Base-by-base conservation (phyloP, 192 early-diverging fungal genomes). In the Anaeromyces robustus region DNA sequence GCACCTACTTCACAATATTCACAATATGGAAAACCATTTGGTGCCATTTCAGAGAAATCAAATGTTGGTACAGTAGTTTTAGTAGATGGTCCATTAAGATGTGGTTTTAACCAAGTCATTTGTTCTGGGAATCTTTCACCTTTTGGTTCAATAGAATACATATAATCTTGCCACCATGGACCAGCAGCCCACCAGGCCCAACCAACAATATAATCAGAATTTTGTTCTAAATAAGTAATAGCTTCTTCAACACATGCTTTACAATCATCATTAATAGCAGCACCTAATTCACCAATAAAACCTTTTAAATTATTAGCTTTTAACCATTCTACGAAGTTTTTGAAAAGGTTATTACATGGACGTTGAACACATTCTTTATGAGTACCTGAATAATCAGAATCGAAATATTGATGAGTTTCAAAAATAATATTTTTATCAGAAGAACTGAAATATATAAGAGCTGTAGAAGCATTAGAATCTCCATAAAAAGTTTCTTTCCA, bases 321-420 rank as follows among this genome's bases (percentile, higher is more conserved):
- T n/a, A 77, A 68, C 85, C 84, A 86, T 28, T 29, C 52, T 30
- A 84, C 83, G 12, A 82, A 43, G 9, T 28, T 29, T 29, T 14
- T n/a, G 11, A 86, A 78, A n/a, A 30, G 77, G 39, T 52, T 52
- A 6, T 52, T 52, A 52, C 43, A 52, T 22, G 43, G 43, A 29
- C 77, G 82, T 43, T 77, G 81, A 32, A 83, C 30, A 77, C 22
- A 80, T 78, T 79, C 37, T 82, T 83, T 19, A 41, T 78, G 78
- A 41, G 78, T 78, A 34, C 78, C 78, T 4, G 78, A 78, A 41
- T 78, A 78, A 78, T 80, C 81, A 29, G 30, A 30, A 81, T 85
- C 84, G 34, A 85, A 79, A 78, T 85, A 85, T 78, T 85, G 84
- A 81, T 85, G 84, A 34, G 81, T 68, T 31, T 85, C 84, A 30